Evolutionary conservation across 2,329 filamentous ascomycete species (phyloP).

Genomic region (Drechslerella stenobrocha): DNA sequence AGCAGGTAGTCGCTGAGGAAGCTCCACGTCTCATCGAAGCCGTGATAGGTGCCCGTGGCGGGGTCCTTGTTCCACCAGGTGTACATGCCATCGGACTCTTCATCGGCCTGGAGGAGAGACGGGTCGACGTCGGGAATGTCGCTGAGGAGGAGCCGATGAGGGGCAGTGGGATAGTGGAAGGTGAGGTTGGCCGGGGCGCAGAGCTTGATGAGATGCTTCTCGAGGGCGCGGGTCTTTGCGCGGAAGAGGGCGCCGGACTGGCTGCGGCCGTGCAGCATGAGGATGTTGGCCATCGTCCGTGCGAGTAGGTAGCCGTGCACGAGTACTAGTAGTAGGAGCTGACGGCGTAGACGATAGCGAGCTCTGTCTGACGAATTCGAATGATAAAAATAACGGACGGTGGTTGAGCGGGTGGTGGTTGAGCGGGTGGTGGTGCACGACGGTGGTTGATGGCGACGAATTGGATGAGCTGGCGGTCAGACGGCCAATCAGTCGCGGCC

Average conservation of each 20-base stretch:
- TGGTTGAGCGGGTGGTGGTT: too few species aligned
- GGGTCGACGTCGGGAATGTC: slow-evolving; percentile 58
- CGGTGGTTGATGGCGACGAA: too few species aligned
- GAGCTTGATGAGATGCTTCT: slow-evolving; percentile 57
- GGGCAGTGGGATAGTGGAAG: slow-evolving; percentile 58
- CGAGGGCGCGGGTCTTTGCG: slow-evolving; percentile 67
- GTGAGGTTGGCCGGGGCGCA: slow-evolving; percentile 47
- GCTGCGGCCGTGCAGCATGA: slow-evolving; percentile 62
- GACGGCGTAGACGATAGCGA: too few species aligned
- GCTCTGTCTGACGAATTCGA: too few species aligned
- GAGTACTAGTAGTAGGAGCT: too few species aligned
- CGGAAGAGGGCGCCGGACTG: slow-evolving; percentile 68
- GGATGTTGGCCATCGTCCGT: slow-evolving; percentile 27
- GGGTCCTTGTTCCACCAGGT: slow-evolving; percentile 64
- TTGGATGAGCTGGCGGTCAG: too few species aligned
- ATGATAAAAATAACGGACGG: too few species aligned
- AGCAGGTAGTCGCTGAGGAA: slow-evolving; percentile 50
- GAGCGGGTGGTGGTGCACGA: too few species aligned
- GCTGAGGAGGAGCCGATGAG: slow-evolving; percentile 57
- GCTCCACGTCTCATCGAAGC: slow-evolving; percentile 50
- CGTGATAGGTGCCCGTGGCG: slow-evolving; percentile 54
- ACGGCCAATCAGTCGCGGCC: neutral
- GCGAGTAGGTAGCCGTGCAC: too few species aligned
- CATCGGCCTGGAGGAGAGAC: slow-evolving; percentile 54
- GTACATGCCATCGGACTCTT: slow-evolving; percentile 60